Conservation (phyloP, 1,284 basidiomycete genomes). For the Boletus semigastroideus region DNA sequence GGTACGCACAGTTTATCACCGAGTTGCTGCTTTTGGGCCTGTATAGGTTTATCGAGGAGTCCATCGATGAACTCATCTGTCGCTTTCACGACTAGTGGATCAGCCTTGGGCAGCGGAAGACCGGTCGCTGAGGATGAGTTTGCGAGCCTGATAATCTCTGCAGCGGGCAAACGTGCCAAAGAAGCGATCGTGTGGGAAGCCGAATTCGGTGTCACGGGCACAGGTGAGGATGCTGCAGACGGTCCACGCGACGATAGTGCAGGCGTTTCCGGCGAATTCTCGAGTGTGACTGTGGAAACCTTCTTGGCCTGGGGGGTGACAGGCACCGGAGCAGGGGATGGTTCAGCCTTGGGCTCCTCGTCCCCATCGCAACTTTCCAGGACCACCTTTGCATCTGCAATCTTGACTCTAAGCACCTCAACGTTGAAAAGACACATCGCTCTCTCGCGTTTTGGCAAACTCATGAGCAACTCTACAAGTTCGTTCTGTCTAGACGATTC, state of each 20-base stretch:
- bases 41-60: slow-evolving; percentile 58
- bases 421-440: slow-evolving; percentile 88
- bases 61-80: slow-evolving; percentile 80
- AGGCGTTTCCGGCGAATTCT: slow-evolving; percentile 65
- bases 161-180: slow-evolving; percentile 65
- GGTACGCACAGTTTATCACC: slow-evolving; percentile 72
- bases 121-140: slow-evolving; percentile 54
- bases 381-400: slow-evolving; percentile 80
- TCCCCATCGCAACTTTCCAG: slow-evolving; percentile 68
- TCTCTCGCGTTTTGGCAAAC: slow-evolving; percentile 82
- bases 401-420: slow-evolving; percentile 75
- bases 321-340: slow-evolving; percentile 31
- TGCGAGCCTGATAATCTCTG: slow-evolving; percentile 67
- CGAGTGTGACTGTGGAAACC: slow-evolving; percentile 37
- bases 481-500: slow-evolving; percentile 56
- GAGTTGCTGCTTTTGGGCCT: slow-evolving; percentile 77
- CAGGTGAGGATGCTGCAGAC: slow-evolving; percentile 67
- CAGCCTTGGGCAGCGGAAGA: slow-evolving; percentile 68
- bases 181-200: slow-evolving; percentile 52
- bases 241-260: slow-evolving; percentile 70
- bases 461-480: slow-evolving; percentile 78
- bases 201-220: slow-evolving; percentile 52
- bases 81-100: slow-evolving; percentile 63
- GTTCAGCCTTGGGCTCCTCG: slow-evolving; percentile 38
- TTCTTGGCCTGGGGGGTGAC: slow-evolving; percentile 66